A percentile compares a stretch with the other conserved stretches of the same genome.
Conservation (phyloP, 495 filamentous ascomycete genomes). For the Neurospora pannonica region DNA sequence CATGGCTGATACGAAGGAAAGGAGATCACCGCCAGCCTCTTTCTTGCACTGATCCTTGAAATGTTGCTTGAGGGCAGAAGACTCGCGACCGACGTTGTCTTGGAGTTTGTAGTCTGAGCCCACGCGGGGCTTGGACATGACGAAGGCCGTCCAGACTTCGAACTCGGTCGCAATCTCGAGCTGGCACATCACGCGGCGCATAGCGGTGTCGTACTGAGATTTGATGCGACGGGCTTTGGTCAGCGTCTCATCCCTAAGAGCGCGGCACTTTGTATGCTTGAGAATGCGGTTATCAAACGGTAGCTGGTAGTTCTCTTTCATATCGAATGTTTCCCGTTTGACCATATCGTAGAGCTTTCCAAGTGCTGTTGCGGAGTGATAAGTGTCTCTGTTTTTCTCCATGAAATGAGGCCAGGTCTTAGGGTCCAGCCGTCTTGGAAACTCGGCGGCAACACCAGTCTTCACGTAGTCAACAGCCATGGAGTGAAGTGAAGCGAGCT, state of each 20-base stretch:
- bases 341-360: constrained; percentile 73
- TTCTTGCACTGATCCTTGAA: constrained; percentile 57
- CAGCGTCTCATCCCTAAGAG: constrained; percentile 41
- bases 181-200: constrained; percentile 77
- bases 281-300: constrained; percentile 76
- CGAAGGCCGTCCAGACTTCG: constrained; percentile 80
- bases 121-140: constrained; percentile 57
- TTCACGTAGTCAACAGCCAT: constrained; percentile 91
- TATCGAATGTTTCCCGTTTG: constrained; percentile 44
- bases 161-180: constrained; percentile 83
- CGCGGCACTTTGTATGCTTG: constrained; percentile 15
- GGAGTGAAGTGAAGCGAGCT: constrained; percentile 76
- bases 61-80: constrained; percentile 50
- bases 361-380: constrained; percentile 62
- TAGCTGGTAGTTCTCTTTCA: constrained; percentile 55
- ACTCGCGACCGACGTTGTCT: constrained; percentile 66
- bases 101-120: constrained; percentile 74
- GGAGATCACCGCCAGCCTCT: constrained; percentile 52
- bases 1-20: constrained; percentile 73
- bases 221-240: constrained; percentile 59
- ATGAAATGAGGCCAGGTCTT: constrained; percentile 80
- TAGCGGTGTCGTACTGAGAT: constrained; percentile 60
- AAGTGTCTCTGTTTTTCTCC: constrained; percentile 57
- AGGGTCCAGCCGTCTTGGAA: constrained; percentile 51
- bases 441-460: constrained; percentile 64